phyloP scores from a whole-genome alignment of 2,329 filamentous ascomycete genomes.

The Fusarium euwallaceae region DNA sequence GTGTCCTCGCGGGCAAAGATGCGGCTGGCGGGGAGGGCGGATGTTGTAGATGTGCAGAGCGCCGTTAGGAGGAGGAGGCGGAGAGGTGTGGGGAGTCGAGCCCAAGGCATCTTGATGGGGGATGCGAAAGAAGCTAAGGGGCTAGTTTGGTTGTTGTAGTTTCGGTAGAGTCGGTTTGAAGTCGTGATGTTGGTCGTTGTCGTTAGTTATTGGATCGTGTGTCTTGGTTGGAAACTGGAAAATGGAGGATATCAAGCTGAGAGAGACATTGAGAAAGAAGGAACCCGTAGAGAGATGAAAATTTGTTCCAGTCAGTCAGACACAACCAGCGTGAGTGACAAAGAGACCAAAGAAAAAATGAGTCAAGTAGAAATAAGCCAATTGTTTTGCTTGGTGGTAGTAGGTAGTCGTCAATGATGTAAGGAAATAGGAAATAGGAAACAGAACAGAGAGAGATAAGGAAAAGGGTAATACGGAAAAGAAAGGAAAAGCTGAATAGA shows the following conservation, averaged over 20 bases:
- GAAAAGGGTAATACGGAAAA: not conserved
- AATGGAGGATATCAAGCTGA: not conserved
- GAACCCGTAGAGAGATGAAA: not conserved
- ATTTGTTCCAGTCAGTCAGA: not conserved
- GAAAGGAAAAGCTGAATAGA: not conserved
- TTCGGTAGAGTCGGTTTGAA: not conserved
- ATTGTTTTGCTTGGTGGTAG: not conserved
- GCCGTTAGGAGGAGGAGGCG: conserved; percentile 56
- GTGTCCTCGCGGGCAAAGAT: conserved; percentile 61
- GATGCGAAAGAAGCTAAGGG: conserved; percentile 1
- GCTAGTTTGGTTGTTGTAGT: not conserved
- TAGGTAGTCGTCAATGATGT: not conserved
- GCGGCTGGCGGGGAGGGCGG: conserved; percentile 55
- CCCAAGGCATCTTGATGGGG: conserved; percentile 32
- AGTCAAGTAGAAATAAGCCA: not conserved
- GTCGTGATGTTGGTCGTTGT: not conserved
- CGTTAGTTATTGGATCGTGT: not conserved
- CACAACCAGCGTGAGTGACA: conserved; percentile 1
- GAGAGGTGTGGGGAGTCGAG: conserved; percentile 42
- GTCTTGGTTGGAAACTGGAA: not conserved
- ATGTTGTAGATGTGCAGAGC: conserved; percentile 52
- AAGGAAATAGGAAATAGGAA: not conserved
- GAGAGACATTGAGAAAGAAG: not conserved
- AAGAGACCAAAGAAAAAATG: not conserved
- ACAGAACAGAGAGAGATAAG: not conserved